Percentiles rank a stretch among this genome's conserved stretches.
Evolutionary conservation across 202 grass and related monocot species (phyloP).

Genomic region (Zizania palustris): DNA sequence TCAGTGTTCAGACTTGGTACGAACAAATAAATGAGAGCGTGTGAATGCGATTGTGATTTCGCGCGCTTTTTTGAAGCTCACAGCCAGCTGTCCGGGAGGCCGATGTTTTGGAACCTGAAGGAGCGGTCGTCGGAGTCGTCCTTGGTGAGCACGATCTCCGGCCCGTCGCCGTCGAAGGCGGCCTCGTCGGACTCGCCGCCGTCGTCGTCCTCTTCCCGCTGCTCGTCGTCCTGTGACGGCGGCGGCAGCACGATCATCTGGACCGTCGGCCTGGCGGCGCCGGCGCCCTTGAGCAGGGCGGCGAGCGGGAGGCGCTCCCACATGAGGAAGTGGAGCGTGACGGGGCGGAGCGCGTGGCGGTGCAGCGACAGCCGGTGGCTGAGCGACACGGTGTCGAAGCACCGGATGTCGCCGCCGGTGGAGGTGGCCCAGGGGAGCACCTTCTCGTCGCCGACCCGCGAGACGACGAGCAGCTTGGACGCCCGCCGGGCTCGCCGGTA

Average conservation of each 20-base stretch:
- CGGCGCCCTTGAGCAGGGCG: background rate
- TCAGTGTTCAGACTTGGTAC: background rate
- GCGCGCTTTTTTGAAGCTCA: slow-evolving; percentile 21
- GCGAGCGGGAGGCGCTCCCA: slow-evolving; percentile 55
- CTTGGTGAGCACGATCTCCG: slow-evolving; percentile 36
- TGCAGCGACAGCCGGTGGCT: slow-evolving; percentile 95
- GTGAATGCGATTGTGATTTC: background rate
- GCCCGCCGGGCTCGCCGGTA: slow-evolving; percentile 56
- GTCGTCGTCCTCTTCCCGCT: background rate
- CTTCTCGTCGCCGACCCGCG: slow-evolving; percentile 76
- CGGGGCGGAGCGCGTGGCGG: slow-evolving; percentile 77
- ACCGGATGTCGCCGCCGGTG: slow-evolving; percentile 66
- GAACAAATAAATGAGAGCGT: no score
- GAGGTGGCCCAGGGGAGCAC: slow-evolving; percentile 81
- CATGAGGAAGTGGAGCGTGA: slow-evolving; percentile 82
- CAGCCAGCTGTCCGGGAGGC: slow-evolving; percentile 55
- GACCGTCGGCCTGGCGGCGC: background rate
- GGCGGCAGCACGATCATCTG: background rate
- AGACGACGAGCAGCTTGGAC: slow-evolving; percentile 71
- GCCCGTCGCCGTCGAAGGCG: slow-evolving; percentile 29
- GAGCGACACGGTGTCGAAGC: slow-evolving; percentile 91
- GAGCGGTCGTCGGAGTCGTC: slow-evolving; percentile 39
- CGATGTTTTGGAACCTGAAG: slow-evolving; percentile 60
- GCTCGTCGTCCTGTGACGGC: background rate
- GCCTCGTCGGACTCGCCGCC: slow-evolving; percentile 18